These are phyloP conservation scores for Rubus parviflorus DNA, from an alignment of 306 rosid species.

Conservation along the genomic window DNA sequence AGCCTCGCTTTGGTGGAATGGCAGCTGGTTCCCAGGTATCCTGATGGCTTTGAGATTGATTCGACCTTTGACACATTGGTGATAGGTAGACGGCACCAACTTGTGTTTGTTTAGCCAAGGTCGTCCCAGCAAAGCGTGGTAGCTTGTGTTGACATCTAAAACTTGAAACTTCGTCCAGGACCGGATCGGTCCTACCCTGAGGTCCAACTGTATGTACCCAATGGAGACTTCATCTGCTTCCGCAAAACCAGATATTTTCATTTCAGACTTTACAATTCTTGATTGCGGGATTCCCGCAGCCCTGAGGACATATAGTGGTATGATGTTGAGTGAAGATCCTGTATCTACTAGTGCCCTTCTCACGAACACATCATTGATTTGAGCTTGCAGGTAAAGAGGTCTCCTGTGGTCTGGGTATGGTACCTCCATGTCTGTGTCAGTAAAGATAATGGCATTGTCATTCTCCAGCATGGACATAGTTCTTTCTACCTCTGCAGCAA, in stretches of 20 bases:
- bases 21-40: not conserved
- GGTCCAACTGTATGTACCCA: not conserved
- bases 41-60: not conserved
- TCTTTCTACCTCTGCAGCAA: accelerated
- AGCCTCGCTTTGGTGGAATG: not conserved
- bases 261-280: not conserved
- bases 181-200: not conserved
- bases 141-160: not conserved
- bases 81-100: not conserved
- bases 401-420: not conserved
- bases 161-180: not conserved
- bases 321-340: not conserved
- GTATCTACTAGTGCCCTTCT: too few species aligned
- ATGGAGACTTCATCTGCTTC: not conserved
- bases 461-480: not conserved
- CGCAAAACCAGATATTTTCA: not conserved
- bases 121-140: not conserved
- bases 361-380: not conserved
- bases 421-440: not conserved
- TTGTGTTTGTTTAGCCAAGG: not conserved
- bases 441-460: not conserved
- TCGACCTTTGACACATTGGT: not conserved
- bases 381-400: not conserved
- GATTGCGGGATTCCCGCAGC: not conserved
- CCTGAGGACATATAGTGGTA: not conserved